A percentile compares a stretch with the other conserved stretches of the same genome.
Evolutionary conservation across 306 rosid species (phyloP).

Genomic region (Cucurbita pepo): DNA sequence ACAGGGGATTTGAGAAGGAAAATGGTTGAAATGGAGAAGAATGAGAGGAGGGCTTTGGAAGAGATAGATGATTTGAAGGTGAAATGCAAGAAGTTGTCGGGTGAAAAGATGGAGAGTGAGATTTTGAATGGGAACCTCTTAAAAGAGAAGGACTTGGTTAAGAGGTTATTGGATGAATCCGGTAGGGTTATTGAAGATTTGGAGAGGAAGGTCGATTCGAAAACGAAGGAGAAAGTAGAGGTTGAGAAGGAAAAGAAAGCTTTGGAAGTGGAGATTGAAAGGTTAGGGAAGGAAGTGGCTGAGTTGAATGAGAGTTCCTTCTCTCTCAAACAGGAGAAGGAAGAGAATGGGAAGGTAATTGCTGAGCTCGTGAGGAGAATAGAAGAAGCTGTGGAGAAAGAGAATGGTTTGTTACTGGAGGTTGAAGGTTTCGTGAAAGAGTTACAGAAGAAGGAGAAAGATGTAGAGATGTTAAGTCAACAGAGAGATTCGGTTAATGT

Average conservation of each 20-base stretch:
- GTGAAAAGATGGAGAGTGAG: slow-evolving; percentile 20
- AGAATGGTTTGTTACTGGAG: slow-evolving; percentile 19
- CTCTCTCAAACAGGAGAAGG: slow-evolving; percentile 13
- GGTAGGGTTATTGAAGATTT: slow-evolving; percentile 13
- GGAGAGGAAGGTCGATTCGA: slow-evolving; percentile 19
- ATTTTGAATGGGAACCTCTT: slow-evolving; percentile 7
- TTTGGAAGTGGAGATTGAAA: slow-evolving; percentile 6
- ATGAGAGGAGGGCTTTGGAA: slow-evolving; percentile 8
- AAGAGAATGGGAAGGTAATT: slow-evolving; percentile 9
- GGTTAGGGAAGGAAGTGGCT: slow-evolving; percentile 25
- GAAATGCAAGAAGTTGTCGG: slow-evolving; percentile 10
- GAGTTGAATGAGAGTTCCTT: slow-evolving; percentile 9
- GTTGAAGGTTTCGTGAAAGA: slow-evolving; percentile 12
- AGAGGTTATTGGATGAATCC: slow-evolving; percentile 18
- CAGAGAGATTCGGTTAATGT: background rate
- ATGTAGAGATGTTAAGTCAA: slow-evolving; percentile 19
- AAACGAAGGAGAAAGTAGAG: slow-evolving; percentile 27
- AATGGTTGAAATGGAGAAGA: slow-evolving; percentile 16
- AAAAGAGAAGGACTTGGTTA: slow-evolving; percentile 22
- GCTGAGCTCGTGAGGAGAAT: slow-evolving; percentile 18
- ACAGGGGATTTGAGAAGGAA: slow-evolving; percentile 17
- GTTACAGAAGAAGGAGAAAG: slow-evolving; percentile 28
- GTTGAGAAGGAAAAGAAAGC: slow-evolving; percentile 8
- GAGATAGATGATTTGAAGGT: slow-evolving; percentile 17
- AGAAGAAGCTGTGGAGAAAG: slow-evolving; percentile 16